Conservation (phyloP, 2,329 filamentous ascomycete genomes). For the Coniochaeta sp. region DNA sequence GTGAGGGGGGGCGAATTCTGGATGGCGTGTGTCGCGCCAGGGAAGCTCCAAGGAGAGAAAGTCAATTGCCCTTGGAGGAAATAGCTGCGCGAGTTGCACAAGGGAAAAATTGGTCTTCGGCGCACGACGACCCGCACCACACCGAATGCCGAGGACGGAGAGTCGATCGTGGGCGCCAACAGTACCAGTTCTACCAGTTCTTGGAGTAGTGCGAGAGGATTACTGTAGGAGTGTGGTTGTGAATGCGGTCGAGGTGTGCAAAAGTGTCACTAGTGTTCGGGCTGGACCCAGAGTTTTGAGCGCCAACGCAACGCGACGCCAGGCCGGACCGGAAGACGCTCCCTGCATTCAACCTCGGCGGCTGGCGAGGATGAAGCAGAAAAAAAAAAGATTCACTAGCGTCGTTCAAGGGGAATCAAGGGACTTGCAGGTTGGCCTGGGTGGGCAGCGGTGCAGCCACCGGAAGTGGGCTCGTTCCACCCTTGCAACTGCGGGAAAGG, state of each 20-base stretch:
- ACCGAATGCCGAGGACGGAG: slow-evolving; percentile 2
- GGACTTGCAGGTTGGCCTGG: not conserved
- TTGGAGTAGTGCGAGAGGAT: too few relatives aligned
- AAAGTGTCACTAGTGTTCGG: not conserved
- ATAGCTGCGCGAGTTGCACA: not conserved
- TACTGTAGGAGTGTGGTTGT: not conserved
- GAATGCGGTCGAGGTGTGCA: not conserved
- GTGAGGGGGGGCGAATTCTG: not conserved
- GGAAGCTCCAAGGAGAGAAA: not conserved
- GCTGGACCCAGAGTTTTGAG: not conserved
- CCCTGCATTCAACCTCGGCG: not conserved
- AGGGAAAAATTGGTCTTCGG: not conserved
- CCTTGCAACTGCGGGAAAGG: not conserved
- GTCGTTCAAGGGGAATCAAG: not conserved
- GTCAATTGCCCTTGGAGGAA: not conserved
- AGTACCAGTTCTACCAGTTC: too few relatives aligned
- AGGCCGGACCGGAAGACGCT: not conserved
- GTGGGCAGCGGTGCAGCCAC: not conserved
- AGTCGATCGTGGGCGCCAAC: not conserved
- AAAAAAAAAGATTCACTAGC: not conserved
- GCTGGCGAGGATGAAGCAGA: not conserved
- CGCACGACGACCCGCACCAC: not conserved
- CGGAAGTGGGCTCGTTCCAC: slow-evolving; percentile 1
- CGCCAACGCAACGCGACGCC: not conserved
- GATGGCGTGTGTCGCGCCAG: not conserved